Base-by-base conservation (phyloP, 768 basidiomycete species). In the Tulasnella sp. region DNA sequence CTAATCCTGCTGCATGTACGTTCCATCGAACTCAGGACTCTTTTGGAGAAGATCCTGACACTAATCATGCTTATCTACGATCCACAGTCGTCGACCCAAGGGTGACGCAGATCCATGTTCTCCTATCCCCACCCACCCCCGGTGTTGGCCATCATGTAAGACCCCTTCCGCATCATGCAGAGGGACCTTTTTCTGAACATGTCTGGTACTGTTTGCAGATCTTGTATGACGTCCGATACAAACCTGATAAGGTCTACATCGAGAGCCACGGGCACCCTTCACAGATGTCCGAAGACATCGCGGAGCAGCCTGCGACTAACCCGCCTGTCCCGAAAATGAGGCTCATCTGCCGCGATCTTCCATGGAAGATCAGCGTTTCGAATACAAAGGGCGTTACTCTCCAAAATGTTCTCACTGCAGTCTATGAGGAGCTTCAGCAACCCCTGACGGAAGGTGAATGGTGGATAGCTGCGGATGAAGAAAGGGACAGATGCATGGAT, bases 401-500 rank as follows among this genome's bases (percentile, higher is more conserved):
- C 52, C 34, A 64, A 31, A 58, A 77, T 49, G 34, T 77, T n/a
- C 76, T 77, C 1, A 52, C 72, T 19, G 45, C 70, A 15, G 22
- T 77, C 37, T 45, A 77, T 22, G 39, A 38, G 52, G 71, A 71
- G 37, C 4, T 72, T 12, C 76, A 77, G 39, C 15, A 73, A 3
- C 69, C 76, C 15, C 52, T 77, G 22, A 77, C 76, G 12, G 69
- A 71, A 45, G 70, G 70, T 14, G 76, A 77, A 40, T 77, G 76
- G 76, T 77, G 76, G 76, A 77, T 77, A n/a, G 76, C 76, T 34
- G 73, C 45, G 36, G 71, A 77, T n/a, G 69, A 71, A 14, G 71
- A 72, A 45, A 29, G 76, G 39, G 52, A 77, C 8, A 71, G 71
- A 31, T 42, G 38, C 31, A 45, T 64, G 39, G 76, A 72, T 2